Evolutionary conservation across 164 flowering plant genomes (phyloP), one percentile per base, ranked within the genome.

Genomic region (Tetracentron sinense): DNA sequence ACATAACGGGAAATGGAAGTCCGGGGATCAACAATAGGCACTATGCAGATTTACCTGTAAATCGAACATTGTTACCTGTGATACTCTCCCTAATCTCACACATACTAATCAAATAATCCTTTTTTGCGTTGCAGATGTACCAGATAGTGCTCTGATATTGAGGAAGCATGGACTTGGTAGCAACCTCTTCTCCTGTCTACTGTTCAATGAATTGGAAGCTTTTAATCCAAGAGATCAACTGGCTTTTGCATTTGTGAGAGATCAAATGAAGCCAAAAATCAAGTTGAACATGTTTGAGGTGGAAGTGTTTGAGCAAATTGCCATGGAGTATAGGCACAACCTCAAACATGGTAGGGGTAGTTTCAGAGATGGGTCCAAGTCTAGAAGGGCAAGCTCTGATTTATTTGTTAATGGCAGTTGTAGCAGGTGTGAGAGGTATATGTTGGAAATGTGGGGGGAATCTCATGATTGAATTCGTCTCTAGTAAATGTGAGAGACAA

Each of bases 181-280:
- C 72, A 83, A 91, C 51, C 78, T 89, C 1, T 94, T 88, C 72
- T 94, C 99, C 0, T 94, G 96, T 76, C 84, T 91, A 1, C 1
- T 91, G 69, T 91, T 94, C 82, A 94, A 89, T 64, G 99, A 91
- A 69, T 66, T 94, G 66, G 96, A 88, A 55, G 90, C 88, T 7
- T 94, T 94, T 35, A 91, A 91, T 75, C 97, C 89, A 54, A 86
- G 97, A 72, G 97, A 91, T 73, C 96, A 91, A 63, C 65, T 94
- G 71, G 88, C 91, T 7, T 94, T 91, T 77, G 95, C 96, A 46
- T 94, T 53, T 67, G 92, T 94, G 65, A 85, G 97, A 71, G 96
- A 91, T 58, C 53, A 68, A 11, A 85, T 91, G 93, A 84, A 61
- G 28, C 93, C 96, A 17, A 82, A 68, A 63, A 50, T 89, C 58